A percentile compares a stretch with the other conserved stretches of the same genome.
Conservation (phyloP, 306 rosid species). For the Begonia peltatifolia region DNA sequence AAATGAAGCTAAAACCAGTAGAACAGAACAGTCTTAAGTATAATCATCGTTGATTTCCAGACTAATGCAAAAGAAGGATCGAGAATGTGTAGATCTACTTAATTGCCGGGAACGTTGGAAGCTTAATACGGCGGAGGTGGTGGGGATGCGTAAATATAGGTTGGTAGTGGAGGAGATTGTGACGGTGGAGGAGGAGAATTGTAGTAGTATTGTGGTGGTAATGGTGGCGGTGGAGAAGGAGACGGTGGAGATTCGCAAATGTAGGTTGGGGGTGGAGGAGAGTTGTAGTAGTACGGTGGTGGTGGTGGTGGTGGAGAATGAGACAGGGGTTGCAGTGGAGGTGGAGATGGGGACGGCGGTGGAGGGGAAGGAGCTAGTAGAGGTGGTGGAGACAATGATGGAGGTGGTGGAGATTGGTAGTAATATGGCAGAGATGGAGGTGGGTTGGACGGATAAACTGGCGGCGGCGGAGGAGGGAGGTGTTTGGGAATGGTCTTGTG, state of each 20-base stretch:
- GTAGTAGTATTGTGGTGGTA: too few species aligned
- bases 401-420: neutral
- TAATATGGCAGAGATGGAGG: neutral
- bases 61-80: too few species aligned
- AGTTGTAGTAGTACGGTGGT: too few species aligned
- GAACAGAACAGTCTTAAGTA: neutral
- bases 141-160: too few species aligned
- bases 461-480: neutral
- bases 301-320: too few species aligned
- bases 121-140: neutral
- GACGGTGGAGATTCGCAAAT: too few species aligned
- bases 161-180: too few species aligned
- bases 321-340: neutral
- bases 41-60: neutral
- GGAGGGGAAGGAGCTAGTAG: neutral
- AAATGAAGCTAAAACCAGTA: neutral
- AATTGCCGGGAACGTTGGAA: neutral
- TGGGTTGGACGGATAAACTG: neutral
- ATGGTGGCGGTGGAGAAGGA: too few species aligned
- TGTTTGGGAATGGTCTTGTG: neutral
- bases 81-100: neutral
- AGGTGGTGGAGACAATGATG: neutral
- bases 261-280: too few species aligned
- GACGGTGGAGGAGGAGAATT: too few species aligned
- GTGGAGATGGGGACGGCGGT: neutral